Base-by-base conservation (phyloP, 2,329 filamentous ascomycete species). In the Aspergillus sp. region DNA sequence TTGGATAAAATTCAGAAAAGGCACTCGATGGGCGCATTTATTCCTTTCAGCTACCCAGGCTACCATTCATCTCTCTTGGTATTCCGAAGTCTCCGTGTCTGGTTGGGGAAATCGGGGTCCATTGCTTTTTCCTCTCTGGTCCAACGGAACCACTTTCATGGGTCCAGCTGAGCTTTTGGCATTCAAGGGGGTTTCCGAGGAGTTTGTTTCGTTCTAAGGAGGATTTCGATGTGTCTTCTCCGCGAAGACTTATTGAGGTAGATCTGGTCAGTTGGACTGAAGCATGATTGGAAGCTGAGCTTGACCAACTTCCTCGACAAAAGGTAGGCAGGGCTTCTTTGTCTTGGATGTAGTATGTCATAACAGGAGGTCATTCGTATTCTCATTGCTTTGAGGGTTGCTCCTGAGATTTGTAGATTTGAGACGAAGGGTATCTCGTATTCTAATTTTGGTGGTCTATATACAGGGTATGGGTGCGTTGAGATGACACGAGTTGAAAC, bases 51-150 rank as follows among this genome's bases (percentile, higher is more conserved):
- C 15, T 37, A 17, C 5, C 35, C 35, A 37, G 35, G 35, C 35
- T 8, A 6, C 14, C 35, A 7, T 37, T 15, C 35, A 37, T 14
- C 5, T n/a, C 35, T 37, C 35, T 37, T 14, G 35, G 35, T 15
- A 37, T 37, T 37, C 14, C 15, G 14, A 7, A 37, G 12, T n/a
- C 14, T 37, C 3, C 14, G 41, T 12, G 41, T 11, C 21, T 44
- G 19, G 41, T 14, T 44, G 41, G 41, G n/a, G 41, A 2, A 21
- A 9, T 33, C 47, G 47, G 47, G 11, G 39, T 45, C 45, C 37
- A 17, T 35, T 56, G 31, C 52, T 52, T 49, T 35, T 52, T 46
- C 17, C 31, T 48, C 41, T 51, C 33, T 24, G 40, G 48, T 27
- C 45, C 39, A 41, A n/a, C 39, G 6, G 35, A 9, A 31, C 6